Conservation (phyloP, 345 rosid species). For the Eucalyptus pauciflora region DNA sequence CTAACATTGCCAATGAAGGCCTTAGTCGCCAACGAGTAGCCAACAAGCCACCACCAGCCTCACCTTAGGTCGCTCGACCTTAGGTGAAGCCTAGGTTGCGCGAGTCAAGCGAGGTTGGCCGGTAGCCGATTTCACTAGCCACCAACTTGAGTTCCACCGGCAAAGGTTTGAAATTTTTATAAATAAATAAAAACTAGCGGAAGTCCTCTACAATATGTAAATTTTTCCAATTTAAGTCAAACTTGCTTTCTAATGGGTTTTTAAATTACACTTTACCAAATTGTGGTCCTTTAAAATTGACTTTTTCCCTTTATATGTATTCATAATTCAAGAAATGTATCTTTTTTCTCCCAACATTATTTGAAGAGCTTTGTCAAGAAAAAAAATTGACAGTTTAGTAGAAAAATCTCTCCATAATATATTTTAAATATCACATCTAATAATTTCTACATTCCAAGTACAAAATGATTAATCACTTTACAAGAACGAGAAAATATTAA, state of each 20-base stretch:
- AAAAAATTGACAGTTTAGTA: background rate
- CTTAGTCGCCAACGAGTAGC: accelerated
- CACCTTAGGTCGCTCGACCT: background rate
- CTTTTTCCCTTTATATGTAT: background rate
- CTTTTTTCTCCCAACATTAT: background rate
- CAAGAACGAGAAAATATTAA: background rate
- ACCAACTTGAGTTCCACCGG: background rate
- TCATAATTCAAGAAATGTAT: background rate
- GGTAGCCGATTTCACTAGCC: accelerated
- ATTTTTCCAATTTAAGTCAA: background rate
- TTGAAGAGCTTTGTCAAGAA: background rate
- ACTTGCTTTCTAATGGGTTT: background rate
- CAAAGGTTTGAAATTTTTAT: too few species aligned
- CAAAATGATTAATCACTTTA: background rate
- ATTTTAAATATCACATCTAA: background rate
- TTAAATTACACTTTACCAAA: background rate
- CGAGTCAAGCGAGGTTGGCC: accelerated
- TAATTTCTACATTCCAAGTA: background rate
- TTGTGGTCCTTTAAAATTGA: too few species aligned
- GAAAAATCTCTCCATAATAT: background rate
- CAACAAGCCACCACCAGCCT: background rate
- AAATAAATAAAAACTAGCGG: background rate
- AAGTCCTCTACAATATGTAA: background rate
- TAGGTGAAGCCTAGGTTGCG: background rate
- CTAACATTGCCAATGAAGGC: background rate